phyloP scores from a whole-genome alignment of 75 land plant species.

The Picea glauca region DNA sequence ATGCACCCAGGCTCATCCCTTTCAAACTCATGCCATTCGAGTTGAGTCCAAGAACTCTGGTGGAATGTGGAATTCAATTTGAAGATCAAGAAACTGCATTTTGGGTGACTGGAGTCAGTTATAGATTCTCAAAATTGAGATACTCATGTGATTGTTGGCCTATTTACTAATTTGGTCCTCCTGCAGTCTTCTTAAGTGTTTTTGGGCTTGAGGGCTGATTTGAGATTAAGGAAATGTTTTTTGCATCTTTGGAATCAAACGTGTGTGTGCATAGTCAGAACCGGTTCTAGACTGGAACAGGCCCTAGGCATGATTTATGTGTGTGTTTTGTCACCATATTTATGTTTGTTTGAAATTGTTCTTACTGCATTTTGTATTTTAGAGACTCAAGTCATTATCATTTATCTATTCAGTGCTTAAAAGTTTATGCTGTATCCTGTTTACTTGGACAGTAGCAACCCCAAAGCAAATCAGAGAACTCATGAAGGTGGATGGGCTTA shows the following conservation, averaged over 20 bases:
- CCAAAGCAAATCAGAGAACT: slow-evolving; percentile 90
- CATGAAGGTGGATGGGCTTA: slow-evolving; percentile 94
- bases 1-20: no score
- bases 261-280: background rate
- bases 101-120: background rate
- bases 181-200: background rate
- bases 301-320: background rate
- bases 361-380: background rate
- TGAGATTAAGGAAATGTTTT: background rate
- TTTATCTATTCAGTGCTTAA: background rate
- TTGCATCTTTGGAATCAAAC: background rate
- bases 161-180: slow-evolving; percentile 1
- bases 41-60: no score
- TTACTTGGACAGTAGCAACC: slow-evolving; percentile 59
- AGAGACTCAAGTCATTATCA: background rate
- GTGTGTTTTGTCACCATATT: background rate
- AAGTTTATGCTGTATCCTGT: background rate
- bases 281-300: no score
- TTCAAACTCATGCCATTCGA: no score
- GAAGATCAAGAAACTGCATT: background rate
- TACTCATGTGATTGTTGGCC: background rate
- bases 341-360: background rate
- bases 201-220: background rate
- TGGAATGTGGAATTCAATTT: background rate
- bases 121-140: background rate